Evolutionary conservation across 2,329 filamentous ascomycete genomes (phyloP), one percentile per base, ranked within the genome.

Genomic region (Fusarium agapanthi): DNA sequence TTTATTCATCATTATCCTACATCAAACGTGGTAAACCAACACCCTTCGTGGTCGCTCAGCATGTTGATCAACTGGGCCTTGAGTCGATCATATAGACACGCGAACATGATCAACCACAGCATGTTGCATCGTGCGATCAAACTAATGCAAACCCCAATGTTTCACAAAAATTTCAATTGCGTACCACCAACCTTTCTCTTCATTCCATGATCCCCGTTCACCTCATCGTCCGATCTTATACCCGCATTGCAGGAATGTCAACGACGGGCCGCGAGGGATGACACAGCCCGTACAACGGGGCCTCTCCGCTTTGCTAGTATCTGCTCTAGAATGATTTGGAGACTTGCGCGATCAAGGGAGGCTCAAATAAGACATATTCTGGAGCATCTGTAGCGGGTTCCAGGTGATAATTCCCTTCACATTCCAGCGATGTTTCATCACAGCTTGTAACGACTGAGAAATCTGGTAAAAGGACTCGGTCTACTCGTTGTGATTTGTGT

Each of bases 371-470:
- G 40, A 62, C 64, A 62, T 50, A 55, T 34, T 24, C 30, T 41
- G 47, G 38, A 7, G 22, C 16, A 12, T 51, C 56, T 40, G 7
- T 34, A 34, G 32, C 34, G 26, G n/a, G 22, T 62, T 44, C 32
- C 18, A n/a, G 14, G 15, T 24, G 16, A 38, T 12, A 16, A 37
- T 37, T 15, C 38, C 14, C 28, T 13, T 34, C 13, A 37, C 66
- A 69, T 69, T 65, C 66, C 65, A 30, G 14, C 9, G 2, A 5
- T 69, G 65, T 69, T 65, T 58, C 57, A 53, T 5, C 13, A 40
- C 54, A 47, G 53, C 34, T 59, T 59, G 20, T 32, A 24, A 24
- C 34, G 41, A 37, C 24, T 20, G 3, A 43, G 8, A 47, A 15
- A 28, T 32, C 9, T 16, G 41, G 8, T 20, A 12, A 18, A 1